Evolutionary conservation across 352 stramenopile genomes (phyloP).

Genomic region (Globisporangium mamillatum): DNA sequence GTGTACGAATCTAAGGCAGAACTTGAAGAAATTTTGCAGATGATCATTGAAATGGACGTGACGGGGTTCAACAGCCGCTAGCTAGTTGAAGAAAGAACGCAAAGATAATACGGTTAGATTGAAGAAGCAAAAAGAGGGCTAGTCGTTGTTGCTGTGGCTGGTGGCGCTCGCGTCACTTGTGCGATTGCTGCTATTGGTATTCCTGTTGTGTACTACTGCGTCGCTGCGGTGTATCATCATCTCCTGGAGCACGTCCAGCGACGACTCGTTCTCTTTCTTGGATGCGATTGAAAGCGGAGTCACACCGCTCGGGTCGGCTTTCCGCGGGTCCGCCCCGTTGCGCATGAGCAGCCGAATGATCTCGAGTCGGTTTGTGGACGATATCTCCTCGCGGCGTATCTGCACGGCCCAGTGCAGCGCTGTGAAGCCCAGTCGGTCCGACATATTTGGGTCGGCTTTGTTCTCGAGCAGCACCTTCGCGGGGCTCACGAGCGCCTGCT

Average conservation of each 20-base stretch:
- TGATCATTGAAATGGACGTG: conserved; percentile 79
- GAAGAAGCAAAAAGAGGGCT: background rate
- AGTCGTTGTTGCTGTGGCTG: conserved; percentile 13
- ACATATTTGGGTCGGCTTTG: conserved; percentile 57
- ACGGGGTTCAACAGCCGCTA: conserved; percentile 76
- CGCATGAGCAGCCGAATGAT: conserved; percentile 68
- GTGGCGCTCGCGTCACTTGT: conserved; percentile 19
- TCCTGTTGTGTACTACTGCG: conserved; percentile 9
- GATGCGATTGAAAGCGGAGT: conserved; percentile 64
- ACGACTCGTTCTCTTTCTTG: conserved; percentile 64
- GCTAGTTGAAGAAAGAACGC: conserved; percentile 20
- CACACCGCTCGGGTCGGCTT: conserved; percentile 42
- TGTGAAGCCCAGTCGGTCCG: conserved; percentile 65
- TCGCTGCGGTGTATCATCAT: conserved; percentile 24
- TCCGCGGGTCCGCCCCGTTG: conserved; percentile 47
- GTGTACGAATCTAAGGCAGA: conserved; percentile 86
- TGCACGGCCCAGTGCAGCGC: conserved; percentile 82
- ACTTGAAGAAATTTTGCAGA: conserved; percentile 90
- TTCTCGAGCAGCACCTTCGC: conserved; percentile 62
- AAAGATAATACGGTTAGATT: background rate
- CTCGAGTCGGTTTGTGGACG: conserved; percentile 53
- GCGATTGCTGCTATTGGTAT: conserved; percentile 14
- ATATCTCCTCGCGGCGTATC: conserved; percentile 74
- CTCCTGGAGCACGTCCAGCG: conserved; percentile 55
- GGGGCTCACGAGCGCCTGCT: conserved; percentile 63